Evolutionary conservation across 495 filamentous ascomycete species (phyloP).

Genomic region (Parmelia sp.): DNA sequence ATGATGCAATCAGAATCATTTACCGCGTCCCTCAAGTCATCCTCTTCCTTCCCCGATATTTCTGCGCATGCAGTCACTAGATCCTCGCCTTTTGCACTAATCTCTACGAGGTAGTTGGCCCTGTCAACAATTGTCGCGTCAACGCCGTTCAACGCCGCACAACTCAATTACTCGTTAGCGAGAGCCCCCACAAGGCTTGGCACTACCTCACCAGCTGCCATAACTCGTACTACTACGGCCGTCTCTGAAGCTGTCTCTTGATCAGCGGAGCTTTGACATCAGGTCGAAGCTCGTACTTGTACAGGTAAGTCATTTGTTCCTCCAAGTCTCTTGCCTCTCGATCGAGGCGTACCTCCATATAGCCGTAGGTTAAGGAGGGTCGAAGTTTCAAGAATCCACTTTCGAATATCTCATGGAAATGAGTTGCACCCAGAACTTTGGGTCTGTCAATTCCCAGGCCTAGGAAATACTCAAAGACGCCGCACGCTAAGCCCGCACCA

Average conservation of each 20-base stretch:
- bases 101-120: conserved; percentile 65
- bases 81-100: conserved; percentile 69
- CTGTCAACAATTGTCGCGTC: conserved; percentile 63
- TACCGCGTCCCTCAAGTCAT: conserved; percentile 57
- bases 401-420: conserved; percentile 93
- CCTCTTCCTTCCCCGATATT: conserved; percentile 53
- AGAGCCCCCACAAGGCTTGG: background rate
- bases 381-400: conserved; percentile 54
- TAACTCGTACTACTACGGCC: conserved; percentile 78
- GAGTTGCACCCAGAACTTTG: conserved; percentile 81
- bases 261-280: conserved; percentile 15
- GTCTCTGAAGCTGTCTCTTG: conserved; percentile 36
- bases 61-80: conserved; percentile 61
- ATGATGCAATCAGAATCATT: background rate
- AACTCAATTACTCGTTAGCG: conserved; percentile 38
- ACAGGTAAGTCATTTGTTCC: conserved; percentile 84
- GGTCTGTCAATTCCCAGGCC: conserved; percentile 54
- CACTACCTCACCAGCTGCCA: conserved; percentile 54
- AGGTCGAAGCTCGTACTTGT: conserved; percentile 46
- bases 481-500: conserved; percentile 80
- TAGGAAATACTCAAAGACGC: conserved; percentile 73
- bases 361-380: conserved; percentile 61
- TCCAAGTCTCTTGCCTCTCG: conserved; percentile 49
- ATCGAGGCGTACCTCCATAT: conserved; percentile 83
- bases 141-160: conserved; percentile 79